A percentile compares a stretch with the other conserved stretches of the same genome.
Conservation (phyloP, 805 yeast species). For the Candida endomychidarum region DNA sequence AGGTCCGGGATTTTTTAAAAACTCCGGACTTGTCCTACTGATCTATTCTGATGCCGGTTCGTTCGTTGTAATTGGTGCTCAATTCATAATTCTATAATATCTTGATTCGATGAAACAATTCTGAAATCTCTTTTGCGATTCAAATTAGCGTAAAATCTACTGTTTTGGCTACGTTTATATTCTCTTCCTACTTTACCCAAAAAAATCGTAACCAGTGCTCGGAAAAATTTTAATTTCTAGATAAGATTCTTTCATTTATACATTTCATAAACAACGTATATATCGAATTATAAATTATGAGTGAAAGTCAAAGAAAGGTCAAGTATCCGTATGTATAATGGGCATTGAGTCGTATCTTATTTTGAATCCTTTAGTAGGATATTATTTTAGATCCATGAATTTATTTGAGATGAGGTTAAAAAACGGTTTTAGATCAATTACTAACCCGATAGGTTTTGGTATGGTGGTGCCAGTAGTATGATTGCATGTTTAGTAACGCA, state of each 20-base stretch:
- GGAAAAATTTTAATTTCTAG: constrained; percentile 1
- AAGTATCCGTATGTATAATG: constrained; percentile 11
- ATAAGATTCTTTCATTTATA: neutral
- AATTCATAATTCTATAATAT: too few species aligned
- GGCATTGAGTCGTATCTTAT: too few species aligned
- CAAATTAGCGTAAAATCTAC: too few species aligned
- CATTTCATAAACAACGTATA: neutral
- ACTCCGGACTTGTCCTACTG: too few species aligned
- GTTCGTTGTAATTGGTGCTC: too few species aligned
- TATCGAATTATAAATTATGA: constrained; percentile 1
- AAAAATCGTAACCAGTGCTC: constrained; percentile 2
- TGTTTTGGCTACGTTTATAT: too few species aligned
- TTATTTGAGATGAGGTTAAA: too few species aligned
- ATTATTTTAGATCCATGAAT: neutral
- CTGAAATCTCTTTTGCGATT: too few species aligned
- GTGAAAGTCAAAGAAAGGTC: constrained; percentile 4
- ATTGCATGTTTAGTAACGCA: constrained; percentile 69
- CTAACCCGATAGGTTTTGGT: constrained; percentile 47
- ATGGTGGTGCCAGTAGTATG: constrained; percentile 69
- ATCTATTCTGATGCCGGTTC: too few species aligned
- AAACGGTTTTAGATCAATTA: too few species aligned
- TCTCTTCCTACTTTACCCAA: neutral
- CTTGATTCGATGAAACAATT: too few species aligned
- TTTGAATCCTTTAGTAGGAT: neutral
- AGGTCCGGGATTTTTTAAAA: too few species aligned